Evolutionary conservation across 805 yeast species (phyloP), one percentile per base, ranked within the genome.

Genomic region (Saturnispora halmiae): DNA sequence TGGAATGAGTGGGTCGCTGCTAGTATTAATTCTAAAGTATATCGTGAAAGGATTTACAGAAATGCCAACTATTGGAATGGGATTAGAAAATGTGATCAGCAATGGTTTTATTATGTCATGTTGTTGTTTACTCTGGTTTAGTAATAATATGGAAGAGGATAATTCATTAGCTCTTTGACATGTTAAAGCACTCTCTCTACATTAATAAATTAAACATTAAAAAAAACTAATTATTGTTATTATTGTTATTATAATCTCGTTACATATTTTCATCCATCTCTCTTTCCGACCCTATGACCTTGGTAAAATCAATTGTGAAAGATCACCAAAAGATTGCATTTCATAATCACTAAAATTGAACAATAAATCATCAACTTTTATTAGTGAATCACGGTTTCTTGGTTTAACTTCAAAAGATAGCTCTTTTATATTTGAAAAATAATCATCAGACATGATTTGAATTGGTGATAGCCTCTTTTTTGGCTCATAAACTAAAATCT

Each of bases 71-170:
- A 70, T 90, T 40, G 90, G 92, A 4, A 87, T 92, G 95, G 98
- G 97, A 14, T 73, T 86, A 18, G 78, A 85, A 44, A 90, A 90
- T 61, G 88, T 92, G 31, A 72, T 82, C 18, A 78, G 85, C 34
- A 86, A 88, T 53, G 73, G 75, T 6, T 68, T 81, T 46, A 75
- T 90, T 27, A 82, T 90, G 86, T 64, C 85, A 51, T 86, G 96
- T 65, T 88, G 96, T 61, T 76, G 85, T 35, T 69, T 80, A 7
- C 66, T 92, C 52, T 92, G 98, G 98, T 66, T 90, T 40, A 86
- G 95, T 18, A 97, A 90, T 59, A 92, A 87, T 59, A 79, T 87
- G 44, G 96, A 92, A 60, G 97, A 92, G 56, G 97, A 90, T 61
- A 90, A 88, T 63, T 82, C 94, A 47, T 90, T 92, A 59, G 82